phyloP scores from a whole-genome alignment of 129 eudicot species.

The Pittosporum tobira region DNA sequence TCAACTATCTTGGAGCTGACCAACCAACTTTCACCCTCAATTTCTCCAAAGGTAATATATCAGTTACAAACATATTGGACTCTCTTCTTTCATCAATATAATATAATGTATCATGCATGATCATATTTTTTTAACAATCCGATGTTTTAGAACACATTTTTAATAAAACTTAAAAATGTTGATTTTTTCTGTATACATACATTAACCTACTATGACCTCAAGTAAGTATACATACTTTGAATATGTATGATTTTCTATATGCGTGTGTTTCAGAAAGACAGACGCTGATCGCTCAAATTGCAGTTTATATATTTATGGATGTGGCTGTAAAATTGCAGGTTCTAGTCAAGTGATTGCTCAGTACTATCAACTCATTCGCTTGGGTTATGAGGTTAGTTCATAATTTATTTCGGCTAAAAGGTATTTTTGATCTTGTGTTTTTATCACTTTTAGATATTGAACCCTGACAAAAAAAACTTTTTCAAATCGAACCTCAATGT shows the following conservation, averaged over 20 bases:
- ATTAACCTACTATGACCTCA: no score
- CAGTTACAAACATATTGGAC: no score
- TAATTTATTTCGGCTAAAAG: no score
- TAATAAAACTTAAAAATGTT: background rate
- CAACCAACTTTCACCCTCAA: conserved; percentile 92
- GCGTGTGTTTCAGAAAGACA: background rate
- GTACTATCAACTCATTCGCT: conserved; percentile 77
- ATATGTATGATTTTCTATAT: background rate
- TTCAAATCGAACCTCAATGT: no score
- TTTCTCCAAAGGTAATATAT: conserved; percentile 66
- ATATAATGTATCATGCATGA: no score
- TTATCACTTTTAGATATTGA: no score
- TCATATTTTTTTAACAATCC: no score
- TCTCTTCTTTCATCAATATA: no score
- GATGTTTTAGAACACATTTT: no score
- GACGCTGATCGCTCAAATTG: background rate
- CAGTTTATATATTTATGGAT: background rate
- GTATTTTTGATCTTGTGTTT: no score
- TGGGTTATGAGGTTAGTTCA: conserved; percentile 69
- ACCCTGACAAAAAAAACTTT: no score
- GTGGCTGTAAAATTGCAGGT: conserved; percentile 35
- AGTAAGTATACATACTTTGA: no score
- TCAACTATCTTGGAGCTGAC: conserved; percentile 87
- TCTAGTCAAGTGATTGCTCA: conserved; percentile 84
- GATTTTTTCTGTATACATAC: background rate